Conservation (phyloP, 2,329 filamentous ascomycete species). For the Zasmidium angulare region DNA sequence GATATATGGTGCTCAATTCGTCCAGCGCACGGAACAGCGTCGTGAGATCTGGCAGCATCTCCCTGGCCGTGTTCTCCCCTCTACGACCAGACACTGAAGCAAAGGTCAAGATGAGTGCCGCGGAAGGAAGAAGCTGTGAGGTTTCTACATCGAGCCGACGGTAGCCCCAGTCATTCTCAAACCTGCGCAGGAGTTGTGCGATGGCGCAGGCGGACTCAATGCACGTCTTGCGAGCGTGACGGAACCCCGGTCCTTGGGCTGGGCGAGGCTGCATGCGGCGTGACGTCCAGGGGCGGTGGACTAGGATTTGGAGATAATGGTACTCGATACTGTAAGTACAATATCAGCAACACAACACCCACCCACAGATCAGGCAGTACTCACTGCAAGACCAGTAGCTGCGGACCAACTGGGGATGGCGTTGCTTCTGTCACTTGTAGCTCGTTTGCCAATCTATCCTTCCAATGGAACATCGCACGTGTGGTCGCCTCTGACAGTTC, state of each 20-base stretch:
- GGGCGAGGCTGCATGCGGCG: constrained; percentile 43
- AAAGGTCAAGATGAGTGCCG: constrained; percentile 40
- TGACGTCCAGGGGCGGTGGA: constrained; percentile 47
- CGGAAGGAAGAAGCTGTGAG: constrained; percentile 47
- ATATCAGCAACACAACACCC: neutral
- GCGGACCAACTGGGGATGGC: constrained; percentile 4
- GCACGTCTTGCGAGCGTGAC: constrained; percentile 46
- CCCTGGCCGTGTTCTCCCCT: constrained; percentile 5
- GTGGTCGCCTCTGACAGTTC: constrained; percentile 37
- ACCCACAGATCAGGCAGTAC: neutral
- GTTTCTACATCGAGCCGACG: constrained; percentile 46
- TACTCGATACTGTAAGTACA: constrained; percentile 40
- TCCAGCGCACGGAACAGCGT: constrained; percentile 45
- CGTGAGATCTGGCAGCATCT: constrained; percentile 39
- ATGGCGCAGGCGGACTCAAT: constrained; percentile 43
- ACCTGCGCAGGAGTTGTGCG: constrained; percentile 42
- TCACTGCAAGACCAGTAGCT: constrained; percentile 19
- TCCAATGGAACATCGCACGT: constrained; percentile 40
- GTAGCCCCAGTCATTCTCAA: constrained; percentile 45
- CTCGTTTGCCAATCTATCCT: constrained; percentile 39
- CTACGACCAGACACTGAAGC: constrained; percentile 25
- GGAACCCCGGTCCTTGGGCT: constrained; percentile 44
- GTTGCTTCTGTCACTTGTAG: constrained; percentile 35
- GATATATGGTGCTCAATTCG: constrained; percentile 42
- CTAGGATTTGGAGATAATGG: constrained; percentile 45